A percentile compares a stretch with the other conserved stretches of the same genome.
Conservation (phyloP, 331 rosid genomes). For the Acacia pycnantha region DNA sequence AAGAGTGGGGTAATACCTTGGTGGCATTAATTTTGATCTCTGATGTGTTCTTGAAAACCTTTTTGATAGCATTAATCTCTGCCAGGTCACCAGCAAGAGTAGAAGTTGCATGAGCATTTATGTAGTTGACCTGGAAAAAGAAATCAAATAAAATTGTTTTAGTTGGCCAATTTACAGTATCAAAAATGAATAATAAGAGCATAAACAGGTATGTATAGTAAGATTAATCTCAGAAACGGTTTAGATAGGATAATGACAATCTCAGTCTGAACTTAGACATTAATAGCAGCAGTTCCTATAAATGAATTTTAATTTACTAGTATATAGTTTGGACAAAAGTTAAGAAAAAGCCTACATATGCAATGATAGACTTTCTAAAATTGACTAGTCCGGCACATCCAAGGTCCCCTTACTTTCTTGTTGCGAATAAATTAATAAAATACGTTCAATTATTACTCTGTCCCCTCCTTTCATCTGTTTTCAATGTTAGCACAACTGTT, state of each 20-base stretch:
- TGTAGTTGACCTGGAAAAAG: conserved; percentile 77
- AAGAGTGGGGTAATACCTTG: conserved; percentile 57
- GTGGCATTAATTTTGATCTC: conserved; percentile 96
- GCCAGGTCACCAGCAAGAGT: conserved; percentile 94
- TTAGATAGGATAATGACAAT: conserved; percentile 1
- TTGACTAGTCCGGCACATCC: neutral
- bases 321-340: neutral
- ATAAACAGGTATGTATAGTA: neutral
- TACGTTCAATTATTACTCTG: too few species aligned
- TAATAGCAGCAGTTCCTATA: neutral
- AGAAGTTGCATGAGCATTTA: conserved; percentile 98
- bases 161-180: neutral
- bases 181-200: neutral
- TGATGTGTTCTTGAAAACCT: conserved; percentile 87
- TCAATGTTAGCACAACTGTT: too few species aligned
- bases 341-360: neutral
- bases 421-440: too few species aligned
- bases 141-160: conserved; percentile 18
- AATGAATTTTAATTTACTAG: neutral
- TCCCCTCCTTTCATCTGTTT: too few species aligned
- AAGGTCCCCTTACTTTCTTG: neutral
- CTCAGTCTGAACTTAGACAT: neutral
- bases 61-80: conserved; percentile 91
- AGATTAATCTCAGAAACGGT: neutral
- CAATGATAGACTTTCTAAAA: neutral